These are phyloP conservation scores for Xylaria castorea DNA, from an alignment of 495 filamentous ascomycete genomes.

Conservation along the genomic window DNA sequence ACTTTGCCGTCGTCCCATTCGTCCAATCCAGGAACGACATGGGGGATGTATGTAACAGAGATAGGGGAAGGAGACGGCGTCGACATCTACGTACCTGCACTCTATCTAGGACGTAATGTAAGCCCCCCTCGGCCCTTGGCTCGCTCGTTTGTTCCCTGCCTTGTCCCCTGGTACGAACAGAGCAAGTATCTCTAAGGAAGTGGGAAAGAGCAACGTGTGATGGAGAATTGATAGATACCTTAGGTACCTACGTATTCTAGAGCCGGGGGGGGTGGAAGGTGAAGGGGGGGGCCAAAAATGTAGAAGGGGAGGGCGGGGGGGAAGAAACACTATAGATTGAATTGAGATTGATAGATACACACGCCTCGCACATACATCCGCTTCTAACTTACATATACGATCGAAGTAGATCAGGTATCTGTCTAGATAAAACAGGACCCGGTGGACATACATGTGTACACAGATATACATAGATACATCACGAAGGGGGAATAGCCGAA, in stretches of 20 bases:
- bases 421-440: not conserved
- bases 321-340: not conserved
- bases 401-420: not conserved
- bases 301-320: not conserved
- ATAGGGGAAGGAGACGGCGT: not conserved
- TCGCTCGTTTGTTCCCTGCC: slow-evolving; percentile 1
- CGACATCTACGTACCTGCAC: slow-evolving; percentile 3
- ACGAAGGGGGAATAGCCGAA: not conserved
- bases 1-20: slow-evolving; percentile 28
- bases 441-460: not conserved
- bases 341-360: slow-evolving; percentile 27
- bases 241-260: not conserved
- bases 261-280: not conserved
- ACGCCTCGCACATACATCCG: slow-evolving; percentile 7
- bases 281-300: not conserved
- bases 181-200: slow-evolving; percentile 5
- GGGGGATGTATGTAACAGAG: slow-evolving; percentile 24
- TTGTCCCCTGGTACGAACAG: slow-evolving; percentile 23
- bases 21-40: slow-evolving; percentile 48
- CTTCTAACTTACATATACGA: slow-evolving; percentile 14
- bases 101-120: slow-evolving; percentile 14
- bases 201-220: slow-evolving; percentile 11
- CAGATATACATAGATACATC: not conserved
- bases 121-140: not conserved
- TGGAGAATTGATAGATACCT: slow-evolving; percentile 15